Evolutionary conservation across 495 filamentous ascomycete species (phyloP).

Genomic region (Tuber magnatum): DNA sequence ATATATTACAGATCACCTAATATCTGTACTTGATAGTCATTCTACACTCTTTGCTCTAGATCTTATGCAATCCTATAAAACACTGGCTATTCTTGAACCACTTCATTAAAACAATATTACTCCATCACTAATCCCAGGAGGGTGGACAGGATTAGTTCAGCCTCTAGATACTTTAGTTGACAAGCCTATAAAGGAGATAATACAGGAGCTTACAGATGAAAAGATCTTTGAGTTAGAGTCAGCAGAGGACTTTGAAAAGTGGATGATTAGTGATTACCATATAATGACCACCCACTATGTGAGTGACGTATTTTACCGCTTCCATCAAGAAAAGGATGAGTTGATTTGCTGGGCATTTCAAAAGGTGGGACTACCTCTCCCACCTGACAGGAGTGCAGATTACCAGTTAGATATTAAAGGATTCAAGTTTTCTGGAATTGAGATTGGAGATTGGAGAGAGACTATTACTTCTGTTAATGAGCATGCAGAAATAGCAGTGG

Average conservation of each 20-base stretch:
- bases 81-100: not conserved
- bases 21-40: constrained; percentile 1
- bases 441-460: no score
- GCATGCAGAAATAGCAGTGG: no score
- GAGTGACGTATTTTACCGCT: constrained; percentile 2
- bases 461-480: no score
- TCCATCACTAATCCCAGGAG: not conserved
- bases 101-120: constrained; percentile 9
- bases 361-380: constrained; percentile 7
- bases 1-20: not conserved
- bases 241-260: not conserved
- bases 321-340: constrained; percentile 5
- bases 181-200: constrained; percentile 5
- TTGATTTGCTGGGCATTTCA: constrained; percentile 11
- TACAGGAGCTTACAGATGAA: constrained; percentile 6
- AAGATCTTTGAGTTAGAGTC: not conserved
- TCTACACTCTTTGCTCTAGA: constrained; percentile 3
- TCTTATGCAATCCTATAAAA: constrained; percentile 10
- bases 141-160: constrained; percentile 3
- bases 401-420: constrained; percentile 14
- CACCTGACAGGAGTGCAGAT: constrained; percentile 13
- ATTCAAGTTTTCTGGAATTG: no score
- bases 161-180: constrained; percentile 9
- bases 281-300: constrained; percentile 13
- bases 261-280: not conserved